Evolutionary conservation across 225 moss, liverwort and hornwort genomes (phyloP).

Genomic region (Neckera pumila): DNA sequence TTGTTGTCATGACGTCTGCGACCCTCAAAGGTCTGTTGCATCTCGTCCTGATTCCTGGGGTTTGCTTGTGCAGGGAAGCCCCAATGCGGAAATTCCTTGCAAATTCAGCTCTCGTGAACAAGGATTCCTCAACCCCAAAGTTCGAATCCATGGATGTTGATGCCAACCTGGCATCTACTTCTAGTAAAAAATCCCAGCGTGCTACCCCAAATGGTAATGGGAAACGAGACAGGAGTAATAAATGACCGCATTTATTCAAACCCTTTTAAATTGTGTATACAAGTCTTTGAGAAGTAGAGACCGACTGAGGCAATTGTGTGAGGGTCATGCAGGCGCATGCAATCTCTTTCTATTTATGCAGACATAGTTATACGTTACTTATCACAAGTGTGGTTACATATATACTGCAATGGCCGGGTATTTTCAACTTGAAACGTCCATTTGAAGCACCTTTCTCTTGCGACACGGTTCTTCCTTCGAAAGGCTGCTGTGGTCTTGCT

Average conservation of each 20-base stretch:
- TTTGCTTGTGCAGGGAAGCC: conserved; percentile 21
- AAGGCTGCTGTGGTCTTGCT: background rate
- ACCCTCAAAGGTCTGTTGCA: background rate
- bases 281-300: background rate
- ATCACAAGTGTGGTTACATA: background rate
- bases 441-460: background rate
- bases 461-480: background rate
- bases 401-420: background rate
- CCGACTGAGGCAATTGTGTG: background rate
- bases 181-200: conserved; percentile 34
- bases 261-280: background rate
- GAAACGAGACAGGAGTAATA: conserved; percentile 29
- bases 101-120: conserved; percentile 30
- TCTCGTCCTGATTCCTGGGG: background rate
- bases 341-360: background rate
- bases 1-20: background rate
- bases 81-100: conserved; percentile 28
- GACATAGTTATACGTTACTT: background rate
- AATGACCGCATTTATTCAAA: background rate
- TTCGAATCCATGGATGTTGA: conserved; percentile 23
- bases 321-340: background rate
- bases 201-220: conserved; percentile 28
- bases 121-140: conserved; percentile 5
- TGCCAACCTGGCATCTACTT: conserved; percentile 30
- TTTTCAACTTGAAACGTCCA: background rate